Evolutionary conservation across 352 stramenopile species (phyloP).

Genomic region (Phytopythium helicoides): DNA sequence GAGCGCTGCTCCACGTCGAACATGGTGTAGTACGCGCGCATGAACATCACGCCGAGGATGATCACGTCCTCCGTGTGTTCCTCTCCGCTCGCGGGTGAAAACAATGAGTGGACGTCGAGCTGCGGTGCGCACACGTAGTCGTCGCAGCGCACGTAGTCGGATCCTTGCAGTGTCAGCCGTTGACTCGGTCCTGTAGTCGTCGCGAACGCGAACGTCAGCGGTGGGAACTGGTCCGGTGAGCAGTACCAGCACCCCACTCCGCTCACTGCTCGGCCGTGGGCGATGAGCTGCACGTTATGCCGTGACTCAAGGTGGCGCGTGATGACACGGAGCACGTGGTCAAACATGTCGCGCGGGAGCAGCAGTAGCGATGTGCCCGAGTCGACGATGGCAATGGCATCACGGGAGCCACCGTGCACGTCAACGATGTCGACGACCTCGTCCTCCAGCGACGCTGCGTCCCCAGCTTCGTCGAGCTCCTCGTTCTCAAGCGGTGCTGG

Average conservation of each 20-base stretch:
- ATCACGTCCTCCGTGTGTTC: conserved; percentile 31
- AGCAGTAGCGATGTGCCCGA: conserved; percentile 66
- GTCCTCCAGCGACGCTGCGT: not conserved
- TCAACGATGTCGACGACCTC: not conserved
- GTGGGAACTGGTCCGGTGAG: conserved; percentile 47
- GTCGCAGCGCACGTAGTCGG: conserved; percentile 68
- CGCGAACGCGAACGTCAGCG: conserved; percentile 43
- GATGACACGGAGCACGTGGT: conserved; percentile 33
- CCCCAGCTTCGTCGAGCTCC: not conserved
- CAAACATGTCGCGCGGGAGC: conserved; percentile 43
- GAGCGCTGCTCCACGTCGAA: conserved; percentile 44
- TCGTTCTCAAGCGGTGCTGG: conserved; percentile 5
- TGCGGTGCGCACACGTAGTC: conserved; percentile 47
- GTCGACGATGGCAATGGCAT: conserved; percentile 50
- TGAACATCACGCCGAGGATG: conserved; percentile 60
- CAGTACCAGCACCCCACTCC: conserved; percentile 44
- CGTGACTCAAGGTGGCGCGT: conserved; percentile 25
- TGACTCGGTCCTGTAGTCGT: conserved; percentile 9
- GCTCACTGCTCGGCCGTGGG: conserved; percentile 26
- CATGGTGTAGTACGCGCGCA: conserved; percentile 65
- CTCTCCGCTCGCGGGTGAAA: conserved; percentile 12
- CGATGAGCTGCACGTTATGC: conserved; percentile 20
- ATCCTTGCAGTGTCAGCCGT: conserved; percentile 43
- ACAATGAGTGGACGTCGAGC: conserved; percentile 49
- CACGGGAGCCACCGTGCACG: not conserved